Base-by-base conservation (phyloP, 352 stramenopile genomes). In the Plasmopara viticola region DNA sequence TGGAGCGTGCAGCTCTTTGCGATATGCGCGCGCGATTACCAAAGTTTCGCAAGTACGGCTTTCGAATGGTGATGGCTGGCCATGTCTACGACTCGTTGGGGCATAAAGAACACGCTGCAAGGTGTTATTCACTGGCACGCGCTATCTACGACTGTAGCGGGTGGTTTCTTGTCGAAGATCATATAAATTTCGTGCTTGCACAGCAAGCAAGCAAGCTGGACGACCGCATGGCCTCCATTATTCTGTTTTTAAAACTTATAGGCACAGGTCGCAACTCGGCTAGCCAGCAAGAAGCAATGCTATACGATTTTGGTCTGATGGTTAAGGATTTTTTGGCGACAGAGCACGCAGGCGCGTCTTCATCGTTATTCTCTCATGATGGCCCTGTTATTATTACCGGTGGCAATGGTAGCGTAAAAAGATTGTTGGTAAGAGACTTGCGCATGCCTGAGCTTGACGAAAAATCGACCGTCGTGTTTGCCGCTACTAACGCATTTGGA, bases 21-120 rank as follows among this genome's bases (percentile, higher is more conserved):
- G 82, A 93, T 62, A 52, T 91, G 5, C 81, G 83, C 33, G 68
- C 76, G 8, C 68, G 78, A 29, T 59, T 69, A 14, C 72, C 83
- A 1, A 92, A 89, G 45, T 92, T 90, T 45, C 82, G 85, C 53
- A 95, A 95, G 47, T 94, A 86, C 51, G 85, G 84, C 3, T 95
- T 95, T 51, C 74, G 84, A 51, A 90, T 95, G 84, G 80, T 95
- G 38, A 94, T 95, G 76, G 85, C 85, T 18, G 82, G 85, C 18
- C 82, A 93, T 35, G 70, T 91, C 5, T 95, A 92, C 60, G 70
- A 87, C 35, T 86, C 79, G 2, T 49, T 90, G 10, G 78, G 77
- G 0, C 77, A 90, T 55, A 67, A 72, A 5, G 62, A 77, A 18
- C 85, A 95, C 59, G 87, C 84, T 0, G 80, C 85, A 20, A 81